Percentiles rank a stretch among this genome's conserved stretches.
phyloP scores from a whole-genome alignment of 2,329 filamentous ascomycete genomes.

The Colletotrichum costaricense region DNA sequence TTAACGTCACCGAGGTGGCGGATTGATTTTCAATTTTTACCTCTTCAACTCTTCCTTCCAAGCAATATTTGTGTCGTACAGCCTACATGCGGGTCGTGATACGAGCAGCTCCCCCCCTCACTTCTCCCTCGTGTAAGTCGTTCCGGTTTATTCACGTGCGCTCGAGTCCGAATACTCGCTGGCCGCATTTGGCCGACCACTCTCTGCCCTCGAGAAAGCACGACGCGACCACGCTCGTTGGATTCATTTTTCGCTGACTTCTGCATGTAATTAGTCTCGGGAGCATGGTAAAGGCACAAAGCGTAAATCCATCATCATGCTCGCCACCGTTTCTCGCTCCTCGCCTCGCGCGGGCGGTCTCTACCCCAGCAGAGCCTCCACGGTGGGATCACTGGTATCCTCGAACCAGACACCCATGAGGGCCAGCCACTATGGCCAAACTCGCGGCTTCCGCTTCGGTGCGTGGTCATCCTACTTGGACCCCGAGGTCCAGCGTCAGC shows the following conservation, averaged over 20 bases:
- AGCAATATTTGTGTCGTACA: background rate
- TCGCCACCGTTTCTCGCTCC: slow-evolving; percentile 41
- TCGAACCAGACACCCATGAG: slow-evolving; percentile 27
- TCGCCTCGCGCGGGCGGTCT: slow-evolving; percentile 44
- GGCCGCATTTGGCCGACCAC: background rate
- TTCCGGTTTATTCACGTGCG: slow-evolving; percentile 13
- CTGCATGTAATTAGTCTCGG: background rate
- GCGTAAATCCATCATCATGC: slow-evolving; percentile 39
- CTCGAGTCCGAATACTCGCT: slow-evolving; percentile 2
- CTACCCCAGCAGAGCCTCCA: slow-evolving; percentile 32
- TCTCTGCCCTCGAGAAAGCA: background rate
- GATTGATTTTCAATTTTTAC: slow-evolving; percentile 4
- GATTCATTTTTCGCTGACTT: background rate
- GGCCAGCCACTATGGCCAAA: slow-evolving; percentile 49
- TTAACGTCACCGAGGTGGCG: slow-evolving; percentile 19
- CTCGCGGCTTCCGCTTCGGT: slow-evolving; percentile 61
- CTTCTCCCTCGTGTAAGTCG: slow-evolving; percentile 24
- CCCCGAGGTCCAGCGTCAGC: slow-evolving; percentile 53
- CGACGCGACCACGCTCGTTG: background rate
- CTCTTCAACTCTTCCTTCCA: background rate
- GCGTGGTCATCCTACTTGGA: slow-evolving; percentile 58
- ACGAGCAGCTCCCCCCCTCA: background rate
- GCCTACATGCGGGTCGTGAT: slow-evolving; percentile 8
- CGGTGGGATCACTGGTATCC: slow-evolving; percentile 15
- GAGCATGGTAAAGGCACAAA: slow-evolving; percentile 22